Conservation (phyloP, 495 filamentous ascomycete genomes). For the Lepraria neglecta region DNA sequence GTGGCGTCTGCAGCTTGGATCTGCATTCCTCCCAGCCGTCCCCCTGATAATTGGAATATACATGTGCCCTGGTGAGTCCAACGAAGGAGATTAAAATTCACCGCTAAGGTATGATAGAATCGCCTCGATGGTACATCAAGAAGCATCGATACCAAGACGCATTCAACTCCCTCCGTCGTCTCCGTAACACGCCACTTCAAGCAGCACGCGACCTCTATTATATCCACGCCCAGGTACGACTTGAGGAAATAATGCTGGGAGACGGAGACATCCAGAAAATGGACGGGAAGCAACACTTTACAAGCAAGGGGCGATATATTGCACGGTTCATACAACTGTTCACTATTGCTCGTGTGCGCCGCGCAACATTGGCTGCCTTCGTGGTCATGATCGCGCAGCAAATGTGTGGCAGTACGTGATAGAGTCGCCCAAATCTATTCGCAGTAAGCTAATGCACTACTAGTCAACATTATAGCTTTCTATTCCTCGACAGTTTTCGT, state of each 20-base stretch:
- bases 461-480: slow-evolving; percentile 75
- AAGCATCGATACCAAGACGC: slow-evolving; percentile 58
- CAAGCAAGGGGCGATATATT: slow-evolving; percentile 34
- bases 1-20: slow-evolving; percentile 75
- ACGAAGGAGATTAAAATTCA: slow-evolving; percentile 20
- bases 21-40: slow-evolving; percentile 70
- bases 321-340: slow-evolving; percentile 53
- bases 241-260: slow-evolving; percentile 38
- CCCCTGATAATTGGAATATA: slow-evolving; percentile 60
- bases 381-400: slow-evolving; percentile 74
- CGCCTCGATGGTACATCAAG: slow-evolving; percentile 59
- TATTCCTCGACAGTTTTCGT: slow-evolving; percentile 72
- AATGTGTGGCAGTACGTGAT: slow-evolving; percentile 62
- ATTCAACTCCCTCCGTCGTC: slow-evolving; percentile 51
- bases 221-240: slow-evolving; percentile 53
- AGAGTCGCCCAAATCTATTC: neutral
- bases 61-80: slow-evolving; percentile 50
- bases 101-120: slow-evolving; percentile 38
- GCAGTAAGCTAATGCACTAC: neutral
- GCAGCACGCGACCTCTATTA: slow-evolving; percentile 73
- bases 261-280: slow-evolving; percentile 28
- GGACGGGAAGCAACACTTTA: slow-evolving; percentile 20
- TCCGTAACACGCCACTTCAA: slow-evolving; percentile 61
- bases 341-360: slow-evolving; percentile 53
- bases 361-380: slow-evolving; percentile 55